Conservation (phyloP, 371 early-diverging fungal genomes). For the Rhizopus delemar region DNA sequence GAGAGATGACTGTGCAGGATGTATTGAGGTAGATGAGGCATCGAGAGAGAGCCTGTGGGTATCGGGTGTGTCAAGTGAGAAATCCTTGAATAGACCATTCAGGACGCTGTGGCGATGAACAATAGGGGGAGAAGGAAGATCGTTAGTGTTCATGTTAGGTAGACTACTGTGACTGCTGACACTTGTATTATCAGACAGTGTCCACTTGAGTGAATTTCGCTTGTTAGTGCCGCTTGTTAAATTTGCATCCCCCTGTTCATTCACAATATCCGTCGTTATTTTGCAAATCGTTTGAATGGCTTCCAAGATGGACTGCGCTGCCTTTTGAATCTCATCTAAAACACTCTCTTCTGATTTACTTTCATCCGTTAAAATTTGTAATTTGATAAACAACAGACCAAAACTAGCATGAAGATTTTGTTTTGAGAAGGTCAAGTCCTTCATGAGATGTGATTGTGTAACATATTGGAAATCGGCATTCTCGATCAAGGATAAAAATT, state of each 20-base stretch:
- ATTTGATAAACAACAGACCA: conserved; percentile 64
- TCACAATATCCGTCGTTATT: conserved; percentile 24
- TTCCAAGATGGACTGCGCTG: conserved; percentile 25
- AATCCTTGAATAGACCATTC: neutral
- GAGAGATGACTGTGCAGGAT: no score
- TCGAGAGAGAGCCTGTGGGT: no score
- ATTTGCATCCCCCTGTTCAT: neutral
- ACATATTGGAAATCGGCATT: conserved; percentile 39
- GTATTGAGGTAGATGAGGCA: no score
- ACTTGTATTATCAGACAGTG: no score
- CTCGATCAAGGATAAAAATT: conserved; percentile 44
- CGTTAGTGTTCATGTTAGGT: neutral
- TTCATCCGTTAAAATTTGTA: conserved; percentile 64
- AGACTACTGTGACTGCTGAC: no score
- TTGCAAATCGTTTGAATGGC: conserved; percentile 30
- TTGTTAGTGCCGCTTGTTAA: neutral
- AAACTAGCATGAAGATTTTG: conserved; percentile 67
- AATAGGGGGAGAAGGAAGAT: neutral
- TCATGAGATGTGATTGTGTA: conserved; percentile 23
- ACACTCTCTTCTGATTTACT: conserved; percentile 14
- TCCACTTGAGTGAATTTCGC: neutral
- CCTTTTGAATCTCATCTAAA: conserved; percentile 18
- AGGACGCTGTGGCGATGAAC: neutral
- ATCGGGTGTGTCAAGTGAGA: neutral
- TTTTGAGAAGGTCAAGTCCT: conserved; percentile 20